Evolutionary conservation across 805 yeast species (phyloP).

Genomic region (Candida silvatica): DNA sequence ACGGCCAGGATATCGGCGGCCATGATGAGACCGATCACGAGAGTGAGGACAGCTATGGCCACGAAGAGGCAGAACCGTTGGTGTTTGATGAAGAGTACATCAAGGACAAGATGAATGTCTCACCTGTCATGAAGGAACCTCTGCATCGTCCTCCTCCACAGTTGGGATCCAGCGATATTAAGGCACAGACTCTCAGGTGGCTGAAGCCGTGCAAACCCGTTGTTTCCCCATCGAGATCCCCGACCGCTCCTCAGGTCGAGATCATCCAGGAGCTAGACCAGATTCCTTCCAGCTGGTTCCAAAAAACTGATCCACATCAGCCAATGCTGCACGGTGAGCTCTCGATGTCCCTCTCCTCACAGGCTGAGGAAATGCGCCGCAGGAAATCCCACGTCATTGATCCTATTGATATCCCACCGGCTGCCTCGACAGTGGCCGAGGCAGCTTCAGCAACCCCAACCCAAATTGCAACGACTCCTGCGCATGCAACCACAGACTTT

Average conservation of each 20-base stretch:
- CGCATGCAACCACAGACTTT: too few species aligned
- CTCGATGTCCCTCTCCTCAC: constrained; percentile 1
- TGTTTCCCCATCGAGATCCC: constrained; percentile 11
- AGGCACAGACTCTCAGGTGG: constrained; percentile 25
- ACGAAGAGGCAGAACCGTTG: constrained; percentile 17
- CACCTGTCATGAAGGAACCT: constrained; percentile 9
- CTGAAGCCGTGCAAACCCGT: constrained; percentile 18
- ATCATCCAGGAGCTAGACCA: background rate
- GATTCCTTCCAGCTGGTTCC: background rate
- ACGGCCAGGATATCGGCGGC: background rate
- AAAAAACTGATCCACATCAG: background rate
- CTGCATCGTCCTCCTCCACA: too few species aligned
- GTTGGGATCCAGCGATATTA: constrained; percentile 13
- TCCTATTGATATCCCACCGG: background rate
- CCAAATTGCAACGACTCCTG: too few species aligned
- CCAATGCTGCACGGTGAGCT: background rate
- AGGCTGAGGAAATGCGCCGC: too few species aligned
- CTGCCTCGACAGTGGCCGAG: background rate
- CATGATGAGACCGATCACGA: constrained; percentile 5
- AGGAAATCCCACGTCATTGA: too few species aligned
- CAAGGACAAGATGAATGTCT: constrained; percentile 5
- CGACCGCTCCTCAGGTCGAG: background rate
- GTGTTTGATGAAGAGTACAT: constrained; percentile 1
- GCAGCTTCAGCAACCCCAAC: too few species aligned
- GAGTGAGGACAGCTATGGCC: constrained; percentile 18